Conservation (phyloP, 2,329 filamentous ascomycete genomes). For the Fusarium cyanostomum region DNA sequence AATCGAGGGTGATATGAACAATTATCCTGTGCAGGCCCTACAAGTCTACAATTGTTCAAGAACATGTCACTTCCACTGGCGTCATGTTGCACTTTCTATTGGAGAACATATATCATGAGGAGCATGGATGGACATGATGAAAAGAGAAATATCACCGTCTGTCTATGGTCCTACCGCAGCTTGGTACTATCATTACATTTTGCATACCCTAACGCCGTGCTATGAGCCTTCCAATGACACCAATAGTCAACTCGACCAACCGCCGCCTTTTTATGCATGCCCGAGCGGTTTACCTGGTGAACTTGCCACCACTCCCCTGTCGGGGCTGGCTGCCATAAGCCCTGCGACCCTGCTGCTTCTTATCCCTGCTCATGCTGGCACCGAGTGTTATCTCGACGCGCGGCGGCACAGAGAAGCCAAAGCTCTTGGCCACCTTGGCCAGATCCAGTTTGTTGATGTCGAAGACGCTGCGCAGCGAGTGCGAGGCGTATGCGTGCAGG, state of each 20-base stretch:
- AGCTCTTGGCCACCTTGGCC: slow-evolving; percentile 83
- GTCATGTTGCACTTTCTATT: too few relatives aligned
- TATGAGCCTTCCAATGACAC: slow-evolving; percentile 39
- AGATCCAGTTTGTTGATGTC: slow-evolving; percentile 87
- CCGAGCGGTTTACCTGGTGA: slow-evolving; percentile 32
- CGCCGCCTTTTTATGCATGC: slow-evolving; percentile 10
- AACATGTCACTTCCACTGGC: too few relatives aligned
- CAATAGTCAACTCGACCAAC: slow-evolving; percentile 26
- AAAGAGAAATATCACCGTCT: slow-evolving; percentile 21
- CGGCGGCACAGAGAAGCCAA: slow-evolving; percentile 81
- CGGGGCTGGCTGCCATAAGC: slow-evolving; percentile 82
- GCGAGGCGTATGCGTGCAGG: slow-evolving; percentile 92
- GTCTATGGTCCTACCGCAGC: slow-evolving; percentile 27
- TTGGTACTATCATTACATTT: slow-evolving; percentile 42
- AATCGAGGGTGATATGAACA: too few relatives aligned
- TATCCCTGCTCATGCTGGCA: slow-evolving; percentile 78
- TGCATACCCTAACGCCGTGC: slow-evolving; percentile 45
- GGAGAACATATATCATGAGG: too few relatives aligned
- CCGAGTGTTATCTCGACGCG: slow-evolving; percentile 86
- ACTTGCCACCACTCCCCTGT: slow-evolving; percentile 55
- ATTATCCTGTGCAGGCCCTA: too few relatives aligned
- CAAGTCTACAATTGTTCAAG: too few relatives aligned
- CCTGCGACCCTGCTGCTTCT: slow-evolving; percentile 69
- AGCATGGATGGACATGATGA: neutral
- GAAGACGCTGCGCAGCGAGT: slow-evolving; percentile 66